Conservation (phyloP, 2,329 filamentous ascomycete genomes). For the Fusarium sp. region DNA sequence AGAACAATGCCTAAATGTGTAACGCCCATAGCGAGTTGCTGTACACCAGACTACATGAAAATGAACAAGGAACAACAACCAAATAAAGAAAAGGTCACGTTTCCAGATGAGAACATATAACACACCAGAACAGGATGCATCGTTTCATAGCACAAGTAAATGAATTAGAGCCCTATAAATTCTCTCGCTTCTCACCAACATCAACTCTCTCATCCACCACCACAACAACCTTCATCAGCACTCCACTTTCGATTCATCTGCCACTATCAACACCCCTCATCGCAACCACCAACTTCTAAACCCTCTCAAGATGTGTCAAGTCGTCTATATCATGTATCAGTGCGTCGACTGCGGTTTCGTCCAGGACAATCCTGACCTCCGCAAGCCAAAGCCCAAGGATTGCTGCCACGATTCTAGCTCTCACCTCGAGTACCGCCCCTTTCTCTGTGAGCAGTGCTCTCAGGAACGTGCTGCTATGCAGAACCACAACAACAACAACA, state of each 20-base stretch:
- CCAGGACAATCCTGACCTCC: background rate
- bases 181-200: too few relatives aligned
- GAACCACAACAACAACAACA: background rate
- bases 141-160: too few relatives aligned
- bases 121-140: too few relatives aligned
- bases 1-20: too few relatives aligned
- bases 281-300: background rate
- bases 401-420: background rate
- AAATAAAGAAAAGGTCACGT: too few relatives aligned
- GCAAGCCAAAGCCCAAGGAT: background rate
- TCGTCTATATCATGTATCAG: background rate
- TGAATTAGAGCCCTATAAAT: too few relatives aligned
- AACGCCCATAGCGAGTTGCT: too few relatives aligned
- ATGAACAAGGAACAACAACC: too few relatives aligned
- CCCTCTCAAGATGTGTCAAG: background rate
- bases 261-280: background rate
- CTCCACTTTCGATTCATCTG: background rate
- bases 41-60: too few relatives aligned
- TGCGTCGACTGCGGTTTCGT: background rate
- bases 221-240: background rate
- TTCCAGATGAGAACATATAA: too few relatives aligned
- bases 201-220: background rate
- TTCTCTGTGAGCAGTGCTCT: background rate
- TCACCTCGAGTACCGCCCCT: background rate
- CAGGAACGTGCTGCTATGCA: background rate